Base-by-base conservation (phyloP, 75 land plant genomes). In the Chamaecyparis obtusa region DNA sequence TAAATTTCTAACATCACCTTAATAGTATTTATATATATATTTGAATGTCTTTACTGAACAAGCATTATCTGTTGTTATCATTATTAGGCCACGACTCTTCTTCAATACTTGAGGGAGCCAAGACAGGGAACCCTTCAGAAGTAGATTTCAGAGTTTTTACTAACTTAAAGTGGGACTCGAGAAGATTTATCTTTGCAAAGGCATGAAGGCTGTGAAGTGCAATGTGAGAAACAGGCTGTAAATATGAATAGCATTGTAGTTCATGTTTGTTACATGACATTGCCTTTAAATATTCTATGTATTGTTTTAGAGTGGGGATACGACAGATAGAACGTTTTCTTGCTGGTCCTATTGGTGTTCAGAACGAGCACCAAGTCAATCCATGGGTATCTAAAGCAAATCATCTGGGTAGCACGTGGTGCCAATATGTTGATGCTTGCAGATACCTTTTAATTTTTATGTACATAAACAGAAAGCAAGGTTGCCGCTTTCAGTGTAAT, bases 161-260 rank as follows among this genome's bases (percentile, higher is more conserved):
- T 79, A 41, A 19, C 82, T 9, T 80, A 19, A 44, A 1, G 24
- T 17, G 21, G 44, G 21, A 77, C 24, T 37, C 44, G 43, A 77
- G 44, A 21, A 9, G 80, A 36, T 10, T 37, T 16, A 17, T 77
- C 80, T 37, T 44, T 27, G 46, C 82, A 39, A 24, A 41, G 49
- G 49, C 30, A 44, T 24, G 10, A 24, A 80, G 83, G 41, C 48
- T 80, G 49, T 27, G 43, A 44, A 27, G 83, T 80, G 24, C 83
- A 72, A 33, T 32, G 76, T 80, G 83, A 80, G 83, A 41, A 44
- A 80, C 49, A 36, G 49, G 83, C 48, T 80, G 83, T 80, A 80
- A 80, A 80, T 80, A 80, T 80, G 49, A 41, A 80, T 80, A 80
- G 48, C n/a, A 80, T 27, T 80, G 83, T 80, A 80, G 21, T 80